phyloP scores from a whole-genome alignment of 345 rosid genomes.

The Psidium guajava region DNA sequence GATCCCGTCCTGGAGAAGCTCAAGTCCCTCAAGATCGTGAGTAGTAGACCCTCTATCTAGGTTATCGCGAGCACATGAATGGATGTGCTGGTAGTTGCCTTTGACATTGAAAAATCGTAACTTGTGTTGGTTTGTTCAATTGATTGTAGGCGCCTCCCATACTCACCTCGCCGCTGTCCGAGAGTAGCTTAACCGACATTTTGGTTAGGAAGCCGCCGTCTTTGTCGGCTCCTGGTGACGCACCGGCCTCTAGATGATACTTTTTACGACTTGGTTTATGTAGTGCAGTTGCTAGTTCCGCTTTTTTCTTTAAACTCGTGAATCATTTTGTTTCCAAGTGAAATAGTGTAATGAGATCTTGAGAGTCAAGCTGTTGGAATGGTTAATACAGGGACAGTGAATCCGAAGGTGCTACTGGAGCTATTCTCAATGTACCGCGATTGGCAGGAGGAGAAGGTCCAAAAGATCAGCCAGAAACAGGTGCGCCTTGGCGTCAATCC shows the following conservation, averaged over 20 bases:
- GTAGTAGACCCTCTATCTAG: neutral
- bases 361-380: neutral
- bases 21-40: constrained; percentile 66
- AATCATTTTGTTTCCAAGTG: neutral
- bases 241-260: neutral
- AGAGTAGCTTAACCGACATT: constrained; percentile 90
- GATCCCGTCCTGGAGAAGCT: constrained; percentile 75
- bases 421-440: constrained; percentile 73
- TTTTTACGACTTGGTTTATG: neutral
- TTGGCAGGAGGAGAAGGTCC: constrained; percentile 64
- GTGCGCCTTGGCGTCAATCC: constrained; percentile 8
- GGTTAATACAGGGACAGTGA: constrained; percentile 36
- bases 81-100: neutral
- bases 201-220: constrained; percentile 63
- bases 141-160: constrained; percentile 58
- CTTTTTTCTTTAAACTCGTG: neutral
- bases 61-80: neutral
- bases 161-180: constrained; percentile 50
- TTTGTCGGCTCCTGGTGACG: constrained; percentile 48
- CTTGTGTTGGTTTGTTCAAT: neutral
- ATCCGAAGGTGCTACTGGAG: constrained; percentile 72
- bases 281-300: neutral
- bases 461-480: constrained; percentile 66
- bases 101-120: neutral
- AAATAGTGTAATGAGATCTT: neutral